phyloP scores from a whole-genome alignment of 257 asterid species.

The Fraxinus americana region DNA sequence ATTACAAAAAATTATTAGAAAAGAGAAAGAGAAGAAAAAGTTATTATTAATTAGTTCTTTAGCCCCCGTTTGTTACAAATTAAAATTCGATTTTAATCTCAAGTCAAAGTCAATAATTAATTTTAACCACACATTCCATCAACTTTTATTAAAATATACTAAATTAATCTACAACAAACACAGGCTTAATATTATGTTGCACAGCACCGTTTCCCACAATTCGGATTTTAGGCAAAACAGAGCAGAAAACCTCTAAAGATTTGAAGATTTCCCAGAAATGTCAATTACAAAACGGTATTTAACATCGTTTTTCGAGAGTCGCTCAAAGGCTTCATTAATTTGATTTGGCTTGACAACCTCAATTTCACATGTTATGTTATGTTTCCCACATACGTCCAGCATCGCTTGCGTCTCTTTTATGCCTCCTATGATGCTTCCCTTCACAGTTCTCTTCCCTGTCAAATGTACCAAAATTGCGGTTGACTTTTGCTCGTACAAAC shows the following conservation, averaged over 20 bases:
- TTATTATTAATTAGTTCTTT: too few relatives aligned
- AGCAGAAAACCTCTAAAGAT: slow-evolving; percentile 2
- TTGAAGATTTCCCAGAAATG: slow-evolving; percentile 42
- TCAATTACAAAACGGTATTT: slow-evolving; percentile 86
- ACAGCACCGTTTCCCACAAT: too few relatives aligned
- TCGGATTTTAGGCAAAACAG: too few relatives aligned
- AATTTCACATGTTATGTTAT: slow-evolving; percentile 60
- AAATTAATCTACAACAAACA: too few relatives aligned
- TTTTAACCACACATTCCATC: too few relatives aligned
- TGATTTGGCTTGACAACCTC: slow-evolving; percentile 50
- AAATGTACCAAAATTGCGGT: neutral
- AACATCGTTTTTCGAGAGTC: slow-evolving; percentile 70
- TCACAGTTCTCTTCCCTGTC: slow-evolving; percentile 76
- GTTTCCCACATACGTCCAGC: slow-evolving; percentile 74
- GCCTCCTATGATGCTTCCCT: slow-evolving; percentile 81
- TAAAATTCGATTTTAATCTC: too few relatives aligned
- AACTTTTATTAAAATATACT: too few relatives aligned
- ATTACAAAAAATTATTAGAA: too few relatives aligned
- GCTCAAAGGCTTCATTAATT: slow-evolving; percentile 65
- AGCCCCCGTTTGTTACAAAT: too few relatives aligned
- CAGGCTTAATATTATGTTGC: too few relatives aligned
- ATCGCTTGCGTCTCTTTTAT: slow-evolving; percentile 84
- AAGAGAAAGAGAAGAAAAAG: too few relatives aligned
- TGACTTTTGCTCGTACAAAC: neutral
- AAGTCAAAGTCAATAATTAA: too few relatives aligned